A percentile compares a stretch with the other conserved stretches of the same genome.
phyloP scores from a whole-genome alignment of 1,284 basidiomycete species.

The Takashimella tepidaria region DNA sequence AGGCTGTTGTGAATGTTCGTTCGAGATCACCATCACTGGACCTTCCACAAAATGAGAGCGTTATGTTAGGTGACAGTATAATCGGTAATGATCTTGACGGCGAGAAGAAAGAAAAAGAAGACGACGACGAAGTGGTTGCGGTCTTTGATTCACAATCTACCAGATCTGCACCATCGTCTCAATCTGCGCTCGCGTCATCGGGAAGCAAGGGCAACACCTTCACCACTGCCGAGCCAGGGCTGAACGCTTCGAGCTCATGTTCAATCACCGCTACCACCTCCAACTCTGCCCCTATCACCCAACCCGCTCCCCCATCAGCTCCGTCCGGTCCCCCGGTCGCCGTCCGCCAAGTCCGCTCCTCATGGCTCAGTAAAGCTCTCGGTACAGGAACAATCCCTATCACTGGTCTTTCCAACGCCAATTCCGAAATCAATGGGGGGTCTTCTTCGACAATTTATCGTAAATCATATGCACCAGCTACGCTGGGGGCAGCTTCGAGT shows the following conservation, averaged over 20 bases:
- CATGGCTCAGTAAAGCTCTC: slow-evolving; percentile 44
- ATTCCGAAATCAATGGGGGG: background rate
- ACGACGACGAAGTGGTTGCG: background rate
- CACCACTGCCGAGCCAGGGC: too few species aligned
- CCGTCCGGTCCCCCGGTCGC: slow-evolving; percentile 12
- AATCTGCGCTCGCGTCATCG: too few species aligned
- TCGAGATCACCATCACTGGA: background rate
- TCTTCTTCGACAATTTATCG: slow-evolving; percentile 1
- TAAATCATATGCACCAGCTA: slow-evolving; percentile 15
- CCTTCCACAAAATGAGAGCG: background rate
- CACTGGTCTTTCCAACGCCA: slow-evolving; percentile 5
- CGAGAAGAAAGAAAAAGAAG: background rate
- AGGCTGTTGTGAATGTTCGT: background rate
- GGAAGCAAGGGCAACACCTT: background rate
- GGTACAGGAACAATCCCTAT: slow-evolving; percentile 28
- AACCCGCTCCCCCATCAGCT: slow-evolving; percentile 1
- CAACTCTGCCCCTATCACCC: background rate
- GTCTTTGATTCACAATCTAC: background rate
- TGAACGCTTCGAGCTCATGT: too few species aligned
- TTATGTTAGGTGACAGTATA: background rate
- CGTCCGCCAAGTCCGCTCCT: slow-evolving; percentile 36
- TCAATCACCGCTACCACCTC: background rate
- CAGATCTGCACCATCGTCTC: background rate
- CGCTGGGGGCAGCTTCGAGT: slow-evolving; percentile 8
- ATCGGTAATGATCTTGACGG: background rate